Evolutionary conservation across 2,329 filamentous ascomycete species (phyloP), one percentile per base, ranked within the genome.

Genomic region (Exophiala viscosa): DNA sequence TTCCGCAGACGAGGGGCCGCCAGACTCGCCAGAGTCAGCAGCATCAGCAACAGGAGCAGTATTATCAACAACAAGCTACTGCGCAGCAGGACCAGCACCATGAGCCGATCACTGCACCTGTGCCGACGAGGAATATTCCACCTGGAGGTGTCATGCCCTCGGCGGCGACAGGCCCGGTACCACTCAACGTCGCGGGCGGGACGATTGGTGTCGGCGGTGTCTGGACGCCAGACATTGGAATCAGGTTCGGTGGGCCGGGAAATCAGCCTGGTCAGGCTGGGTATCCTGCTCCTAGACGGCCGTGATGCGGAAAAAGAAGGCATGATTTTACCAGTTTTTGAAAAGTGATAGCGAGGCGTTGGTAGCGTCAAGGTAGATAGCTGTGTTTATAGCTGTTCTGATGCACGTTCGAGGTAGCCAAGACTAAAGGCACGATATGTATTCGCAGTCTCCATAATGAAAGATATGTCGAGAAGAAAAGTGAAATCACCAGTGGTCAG

Each of bases 181-280:
- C 50, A 10, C 36, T 51, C 18, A 38, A 44, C 14, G 52, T 60
- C 9, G 50, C 57, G 2, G 57, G 57, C 20, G 54, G 54, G 11
- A 63, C 74, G 57, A 57, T 61, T 14, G 50, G 48, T 31, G 53
- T 52, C 15, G 69, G 79, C 62, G 72, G 79, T 5, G 83, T 88
- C 67, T 96, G 90, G 90, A 85, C 82, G 50, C 88, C 90, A 0
- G 84, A 86, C 2, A 85, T 88, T 76, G 87, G 86, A 0, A 93
- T 95, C 63, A 85, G 84, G 52, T 95, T 96, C 68, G 82, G 81
- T 1, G 78, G 73, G 10, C 50, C 55, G 5, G 40, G 18, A 23
- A 58, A 46, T 47, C 59, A 58, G 39, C 50, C 53, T 18, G 56
- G 57, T 1, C 54, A 58, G 49, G 57, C 57, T 3, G 57, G 57